Conservation (phyloP, 495 filamentous ascomycete species). For the Xeromyces bisporus region DNA sequence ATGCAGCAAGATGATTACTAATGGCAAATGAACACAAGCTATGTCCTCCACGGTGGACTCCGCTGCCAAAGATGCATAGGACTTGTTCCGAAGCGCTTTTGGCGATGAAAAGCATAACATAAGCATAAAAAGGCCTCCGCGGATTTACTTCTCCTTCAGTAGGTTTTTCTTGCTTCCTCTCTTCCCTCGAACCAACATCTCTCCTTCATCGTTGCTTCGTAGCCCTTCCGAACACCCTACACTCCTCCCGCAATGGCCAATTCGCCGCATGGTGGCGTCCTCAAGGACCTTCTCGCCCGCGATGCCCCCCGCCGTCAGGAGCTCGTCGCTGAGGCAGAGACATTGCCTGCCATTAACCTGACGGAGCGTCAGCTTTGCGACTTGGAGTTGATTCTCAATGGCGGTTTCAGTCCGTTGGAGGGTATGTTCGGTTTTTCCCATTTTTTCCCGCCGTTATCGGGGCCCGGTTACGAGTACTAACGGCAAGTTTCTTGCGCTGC, state of each 20-base stretch:
- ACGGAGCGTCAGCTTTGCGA: slow-evolving; percentile 93
- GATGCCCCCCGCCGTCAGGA: slow-evolving; percentile 62
- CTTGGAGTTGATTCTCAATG: slow-evolving; percentile 87
- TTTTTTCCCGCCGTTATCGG: too few species aligned
- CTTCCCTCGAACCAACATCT: slow-evolving; percentile 4
- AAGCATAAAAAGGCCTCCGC: too few species aligned
- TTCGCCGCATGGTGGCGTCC: slow-evolving; percentile 83
- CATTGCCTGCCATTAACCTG: slow-evolving; percentile 65
- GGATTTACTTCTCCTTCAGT: slow-evolving; percentile 1
- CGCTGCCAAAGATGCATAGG: too few species aligned
- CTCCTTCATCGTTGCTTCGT: slow-evolving; percentile 2
- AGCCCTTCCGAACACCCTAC: slow-evolving; percentile 2
- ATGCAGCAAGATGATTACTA: too few species aligned
- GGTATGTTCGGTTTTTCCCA: slow-evolving; percentile 47
- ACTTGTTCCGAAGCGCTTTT: too few species aligned
- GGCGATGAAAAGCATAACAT: too few species aligned
- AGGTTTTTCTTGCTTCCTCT: slow-evolving; percentile 4
- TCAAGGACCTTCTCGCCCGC: slow-evolving; percentile 91
- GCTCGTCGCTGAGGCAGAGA: slow-evolving; percentile 71
- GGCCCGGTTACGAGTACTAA: too few species aligned
- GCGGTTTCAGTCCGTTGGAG: slow-evolving; percentile 93
- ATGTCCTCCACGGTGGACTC: too few species aligned
- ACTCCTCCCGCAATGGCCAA: slow-evolving; percentile 41
- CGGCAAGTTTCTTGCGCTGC: slow-evolving; percentile 9
- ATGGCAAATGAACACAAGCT: too few species aligned